Conservation (phyloP, 352 stramenopile species). For the Phytophthora pseudosyringae region DNA sequence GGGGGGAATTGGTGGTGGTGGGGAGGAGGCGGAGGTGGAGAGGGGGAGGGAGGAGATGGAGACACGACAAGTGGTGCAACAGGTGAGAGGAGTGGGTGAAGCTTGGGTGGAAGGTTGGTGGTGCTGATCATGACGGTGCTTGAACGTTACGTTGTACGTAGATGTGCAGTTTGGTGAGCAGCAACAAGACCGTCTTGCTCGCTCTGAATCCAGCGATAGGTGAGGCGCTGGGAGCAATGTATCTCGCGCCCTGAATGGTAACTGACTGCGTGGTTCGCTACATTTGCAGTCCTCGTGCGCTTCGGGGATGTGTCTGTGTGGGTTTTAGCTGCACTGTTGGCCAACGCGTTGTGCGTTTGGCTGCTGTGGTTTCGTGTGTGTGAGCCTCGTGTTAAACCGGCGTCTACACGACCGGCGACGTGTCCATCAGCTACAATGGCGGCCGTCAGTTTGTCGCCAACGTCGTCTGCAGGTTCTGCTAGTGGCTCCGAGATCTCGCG, state of each 20-base stretch:
- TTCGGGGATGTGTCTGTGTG: constrained; percentile 44
- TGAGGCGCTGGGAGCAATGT: constrained; percentile 7
- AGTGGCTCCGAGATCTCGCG: constrained; percentile 1
- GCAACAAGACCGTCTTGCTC: constrained; percentile 44
- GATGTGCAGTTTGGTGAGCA: constrained; percentile 21
- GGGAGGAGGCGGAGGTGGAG: constrained; percentile 3
- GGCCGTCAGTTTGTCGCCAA: constrained; percentile 6
- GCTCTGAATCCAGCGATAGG: constrained; percentile 51
- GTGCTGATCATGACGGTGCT: too few species aligned
- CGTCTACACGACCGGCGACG: background rate
- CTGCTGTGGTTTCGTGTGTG: constrained; percentile 46
- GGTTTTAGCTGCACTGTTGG: constrained; percentile 35
- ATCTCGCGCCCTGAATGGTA: too few species aligned
- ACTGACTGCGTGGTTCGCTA: too few species aligned
- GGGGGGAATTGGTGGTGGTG: background rate
- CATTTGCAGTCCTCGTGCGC: constrained; percentile 44
- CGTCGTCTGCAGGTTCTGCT: constrained; percentile 9
- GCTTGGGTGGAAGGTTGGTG: background rate
- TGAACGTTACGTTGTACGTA: background rate
- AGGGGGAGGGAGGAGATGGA: constrained; percentile 1
- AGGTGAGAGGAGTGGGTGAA: constrained; percentile 4
- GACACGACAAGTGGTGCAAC: constrained; percentile 13
- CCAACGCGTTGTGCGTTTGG: constrained; percentile 53
- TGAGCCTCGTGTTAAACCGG: background rate
- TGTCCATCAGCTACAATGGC: background rate